Evolutionary conservation across 2,329 filamentous ascomycete genomes (phyloP).

Genomic region (Calonectria henricotiae): DNA sequence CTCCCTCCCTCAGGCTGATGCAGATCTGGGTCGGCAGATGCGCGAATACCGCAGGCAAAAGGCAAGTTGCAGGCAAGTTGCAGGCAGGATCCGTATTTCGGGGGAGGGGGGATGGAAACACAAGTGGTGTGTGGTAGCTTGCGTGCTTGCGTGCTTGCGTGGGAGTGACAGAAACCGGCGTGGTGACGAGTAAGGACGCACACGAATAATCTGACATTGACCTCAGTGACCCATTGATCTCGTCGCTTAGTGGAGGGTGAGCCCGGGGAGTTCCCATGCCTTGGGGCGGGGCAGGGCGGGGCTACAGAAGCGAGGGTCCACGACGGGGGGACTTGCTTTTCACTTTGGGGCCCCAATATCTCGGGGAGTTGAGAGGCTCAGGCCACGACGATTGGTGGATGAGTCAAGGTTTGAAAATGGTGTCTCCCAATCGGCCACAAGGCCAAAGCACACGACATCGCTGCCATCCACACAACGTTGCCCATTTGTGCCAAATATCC

Average conservation of each 20-base stretch:
- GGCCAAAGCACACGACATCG: slow-evolving; percentile 30
- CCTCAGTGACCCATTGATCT: slow-evolving; percentile 11
- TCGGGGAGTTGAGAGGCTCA: slow-evolving; percentile 49
- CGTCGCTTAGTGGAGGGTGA: slow-evolving; percentile 20
- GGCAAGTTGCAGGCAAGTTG: slow-evolving; percentile 7
- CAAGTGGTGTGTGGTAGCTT: slow-evolving; percentile 32
- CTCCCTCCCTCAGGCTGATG: slow-evolving; percentile 39
- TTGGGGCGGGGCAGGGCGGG: slow-evolving; percentile 23
- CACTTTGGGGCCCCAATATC: slow-evolving; percentile 42
- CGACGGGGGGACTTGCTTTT: slow-evolving; percentile 48
- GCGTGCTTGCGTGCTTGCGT: slow-evolving; percentile 26
- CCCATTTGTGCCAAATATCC: slow-evolving; percentile 26
- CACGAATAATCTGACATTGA: slow-evolving; percentile 30
- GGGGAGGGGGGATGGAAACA: slow-evolving; percentile 27
- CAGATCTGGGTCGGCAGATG: slow-evolving; percentile 50
- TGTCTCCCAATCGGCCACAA: slow-evolving; percentile 37
- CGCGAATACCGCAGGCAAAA: slow-evolving; percentile 36
- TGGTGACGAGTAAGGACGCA: slow-evolving; percentile 12
- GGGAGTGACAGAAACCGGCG: slow-evolving; percentile 29
- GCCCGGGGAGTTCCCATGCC: slow-evolving; percentile 34
- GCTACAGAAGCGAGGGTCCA: slow-evolving; percentile 43
- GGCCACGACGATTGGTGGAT: slow-evolving; percentile 38
- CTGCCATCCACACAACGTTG: slow-evolving; percentile 28
- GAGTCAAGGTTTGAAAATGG: slow-evolving; percentile 40
- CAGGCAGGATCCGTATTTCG: slow-evolving; percentile 26